Evolutionary conservation across 768 basidiomycete genomes (phyloP).

Genomic region (Amanita rubescens): DNA sequence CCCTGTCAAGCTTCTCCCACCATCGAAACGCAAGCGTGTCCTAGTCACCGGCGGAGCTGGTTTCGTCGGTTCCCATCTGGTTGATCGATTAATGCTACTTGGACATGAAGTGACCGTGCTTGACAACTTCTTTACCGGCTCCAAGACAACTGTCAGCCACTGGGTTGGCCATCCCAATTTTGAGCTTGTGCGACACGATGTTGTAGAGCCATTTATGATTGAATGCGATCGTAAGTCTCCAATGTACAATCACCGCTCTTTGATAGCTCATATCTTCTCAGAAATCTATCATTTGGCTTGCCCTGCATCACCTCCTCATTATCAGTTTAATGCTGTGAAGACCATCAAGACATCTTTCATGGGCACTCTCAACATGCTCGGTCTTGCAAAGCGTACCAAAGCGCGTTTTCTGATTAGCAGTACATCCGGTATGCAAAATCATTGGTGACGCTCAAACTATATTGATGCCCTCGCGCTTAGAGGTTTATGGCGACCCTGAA

Average conservation of each 20-base stretch:
- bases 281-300: constrained; percentile 99
- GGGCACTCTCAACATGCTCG: constrained; percentile 98
- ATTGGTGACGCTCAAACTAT: constrained; percentile 3
- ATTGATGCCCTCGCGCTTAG: constrained; percentile 30
- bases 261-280: constrained; percentile 22
- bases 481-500: constrained; percentile 98
- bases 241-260: constrained; percentile 3
- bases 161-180: constrained; percentile 99
- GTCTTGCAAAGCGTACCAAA: constrained; percentile 93
- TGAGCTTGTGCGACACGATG: constrained; percentile 95
- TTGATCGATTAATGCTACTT: constrained; percentile 95
- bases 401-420: constrained; percentile 94
- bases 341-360: constrained; percentile 98
- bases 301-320: constrained; percentile 94
- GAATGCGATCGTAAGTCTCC: constrained; percentile 85
- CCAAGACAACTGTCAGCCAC: constrained; percentile 92
- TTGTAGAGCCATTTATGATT: constrained; percentile 96
- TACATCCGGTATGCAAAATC: constrained; percentile 66
- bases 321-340: constrained; percentile 97
- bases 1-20: constrained; percentile 81
- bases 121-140: constrained; percentile 99
- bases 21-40: constrained; percentile 75
- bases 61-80: constrained; percentile 98
- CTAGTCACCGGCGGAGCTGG: constrained; percentile 97
- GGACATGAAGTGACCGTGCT: constrained; percentile 97